These are phyloP conservation scores for Xylaria telfairii DNA, from an alignment of 495 filamentous ascomycete species.

Conservation along the genomic window DNA sequence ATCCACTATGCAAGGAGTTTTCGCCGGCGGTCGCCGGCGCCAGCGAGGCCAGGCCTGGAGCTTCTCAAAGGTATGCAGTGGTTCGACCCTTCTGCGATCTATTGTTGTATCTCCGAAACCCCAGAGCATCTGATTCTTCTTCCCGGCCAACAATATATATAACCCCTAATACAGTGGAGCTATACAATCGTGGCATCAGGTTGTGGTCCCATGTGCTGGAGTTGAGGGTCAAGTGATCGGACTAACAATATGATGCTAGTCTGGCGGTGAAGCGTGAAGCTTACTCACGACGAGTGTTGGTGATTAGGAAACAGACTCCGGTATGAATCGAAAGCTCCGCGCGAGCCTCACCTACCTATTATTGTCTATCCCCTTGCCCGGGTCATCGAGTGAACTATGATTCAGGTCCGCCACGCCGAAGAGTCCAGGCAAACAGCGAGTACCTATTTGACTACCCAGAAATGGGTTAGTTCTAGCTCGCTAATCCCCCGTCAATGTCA, in stretches of 20 bases:
- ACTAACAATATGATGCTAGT: slow-evolving; percentile 18
- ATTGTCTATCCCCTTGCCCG: background rate
- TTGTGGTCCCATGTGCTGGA: slow-evolving; percentile 4
- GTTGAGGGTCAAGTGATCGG: slow-evolving; percentile 20
- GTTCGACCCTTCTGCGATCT: background rate
- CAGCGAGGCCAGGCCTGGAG: slow-evolving; percentile 39
- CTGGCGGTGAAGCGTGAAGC: slow-evolving; percentile 17
- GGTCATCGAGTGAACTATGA: background rate
- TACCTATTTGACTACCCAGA: background rate
- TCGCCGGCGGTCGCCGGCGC: slow-evolving; percentile 38
- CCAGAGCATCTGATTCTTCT: background rate
- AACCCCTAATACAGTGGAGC: background rate
- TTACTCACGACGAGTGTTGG: slow-evolving; percentile 16
- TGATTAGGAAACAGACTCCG: background rate
- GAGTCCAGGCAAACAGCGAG: background rate
- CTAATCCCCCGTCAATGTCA: background rate
- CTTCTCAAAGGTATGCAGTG: slow-evolving; percentile 44
- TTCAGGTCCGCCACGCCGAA: background rate
- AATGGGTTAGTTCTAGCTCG: background rate
- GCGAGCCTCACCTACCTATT: slow-evolving; percentile 1
- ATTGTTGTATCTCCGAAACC: slow-evolving; percentile 13
- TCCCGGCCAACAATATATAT: background rate
- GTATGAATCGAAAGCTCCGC: background rate
- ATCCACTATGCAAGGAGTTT: slow-evolving; percentile 41
- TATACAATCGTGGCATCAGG: slow-evolving; percentile 11